Evolutionary conservation across 495 filamentous ascomycete species (phyloP), one percentile per base, ranked within the genome.

Genomic region (Aspergillus conjunctus): DNA sequence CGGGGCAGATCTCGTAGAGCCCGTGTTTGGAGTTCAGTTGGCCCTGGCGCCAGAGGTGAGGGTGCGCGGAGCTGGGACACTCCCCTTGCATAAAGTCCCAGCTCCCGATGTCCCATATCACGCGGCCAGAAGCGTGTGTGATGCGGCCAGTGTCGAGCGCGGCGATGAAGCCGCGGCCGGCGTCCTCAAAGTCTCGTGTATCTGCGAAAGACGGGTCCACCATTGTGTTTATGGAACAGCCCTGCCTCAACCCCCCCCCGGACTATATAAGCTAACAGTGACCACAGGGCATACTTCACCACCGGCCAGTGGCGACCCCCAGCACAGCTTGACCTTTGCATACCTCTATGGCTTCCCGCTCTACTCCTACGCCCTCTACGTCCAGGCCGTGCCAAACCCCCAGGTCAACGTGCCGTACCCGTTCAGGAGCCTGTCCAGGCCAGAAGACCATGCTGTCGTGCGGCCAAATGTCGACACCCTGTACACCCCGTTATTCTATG

Each of bases 1-100:
- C 62, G 26, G 53, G 31, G 7, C 60, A 62, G n/a, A 70, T 64
- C 26, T 70, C 45, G 56, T 64, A 70, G 1, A 70, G 58, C 11
- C 68, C 68, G 21, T 68, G 60, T 7, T 59, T 55, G 17, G 56
- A 58, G 43, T 43, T 54, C 0, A 70, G 52, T 11, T 60, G 61
- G 14, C 62, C 59, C 39, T 66, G 68, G 0, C 63, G 61, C 66
- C 67, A 70, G 37, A 70, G 65, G n/a, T 60, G 62, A 3, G 62
- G 62, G 55, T 70, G 58, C 15, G 67, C 67, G 0, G 65, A 61
- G 14, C 45, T 18, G 1, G 67, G 65, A 34, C 62, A 60, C 46
- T 64, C 55, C 7, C 32, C 55, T 9, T 55, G 49, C 33, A 70
- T 58, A 26, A 70, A 67, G 34, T 53, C 51, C 30, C 65, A 70